These are phyloP conservation scores for Kingdonia uniflora DNA, from an alignment of 164 flowering plant genomes.

Conservation along the genomic window DNA sequence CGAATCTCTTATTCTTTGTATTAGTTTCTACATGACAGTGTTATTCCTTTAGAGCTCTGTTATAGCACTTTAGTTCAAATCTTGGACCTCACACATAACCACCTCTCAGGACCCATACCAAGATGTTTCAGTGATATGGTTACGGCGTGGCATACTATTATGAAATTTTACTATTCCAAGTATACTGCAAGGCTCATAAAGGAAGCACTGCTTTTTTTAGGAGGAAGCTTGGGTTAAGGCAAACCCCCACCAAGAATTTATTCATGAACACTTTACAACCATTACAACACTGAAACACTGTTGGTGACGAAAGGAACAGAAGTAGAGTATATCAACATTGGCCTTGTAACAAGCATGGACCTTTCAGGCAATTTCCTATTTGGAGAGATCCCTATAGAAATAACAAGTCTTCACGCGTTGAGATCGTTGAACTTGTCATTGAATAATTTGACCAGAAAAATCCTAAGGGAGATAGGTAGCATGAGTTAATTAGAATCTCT, in stretches of 20 bases:
- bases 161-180: no score
- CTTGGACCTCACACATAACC: conserved; percentile 6
- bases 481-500: not conserved
- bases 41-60: conserved; percentile 1
- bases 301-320: not conserved
- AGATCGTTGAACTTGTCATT: not conserved
- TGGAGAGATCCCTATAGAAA: not conserved
- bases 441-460: not conserved
- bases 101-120: conserved; percentile 5
- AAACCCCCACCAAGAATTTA: not conserved
- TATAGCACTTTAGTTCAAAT: not conserved
- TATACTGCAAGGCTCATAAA: no score
- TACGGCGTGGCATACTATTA: no score
- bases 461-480: not conserved
- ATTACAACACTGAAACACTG: no score
- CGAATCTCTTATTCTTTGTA: no score
- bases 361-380: not conserved
- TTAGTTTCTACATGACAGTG: no score
- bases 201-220: no score
- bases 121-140: conserved; percentile 3
- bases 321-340: not conserved
- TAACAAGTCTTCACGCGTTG: not conserved
- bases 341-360: not conserved
- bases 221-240: no score
- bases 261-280: no score